phyloP scores from a whole-genome alignment of 176 grass and related monocot genomes.

The Metroxylon sagu region DNA sequence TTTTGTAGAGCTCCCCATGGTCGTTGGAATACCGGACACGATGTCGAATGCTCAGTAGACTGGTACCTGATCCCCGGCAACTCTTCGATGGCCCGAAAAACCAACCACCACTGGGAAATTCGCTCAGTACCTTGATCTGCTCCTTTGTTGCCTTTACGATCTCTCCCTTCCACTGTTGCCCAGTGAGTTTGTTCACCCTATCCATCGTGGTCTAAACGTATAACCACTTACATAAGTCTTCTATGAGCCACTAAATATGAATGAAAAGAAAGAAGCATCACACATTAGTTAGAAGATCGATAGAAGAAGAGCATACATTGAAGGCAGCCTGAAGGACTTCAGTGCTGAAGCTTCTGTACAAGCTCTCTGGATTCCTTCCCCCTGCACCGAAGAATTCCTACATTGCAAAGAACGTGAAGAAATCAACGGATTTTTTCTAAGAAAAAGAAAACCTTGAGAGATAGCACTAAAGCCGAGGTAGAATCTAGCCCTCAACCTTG shows the following conservation, averaged over 20 bases:
- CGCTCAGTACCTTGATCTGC: slow-evolving; percentile 50
- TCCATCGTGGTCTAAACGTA: slow-evolving; percentile 27
- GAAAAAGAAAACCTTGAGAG: neutral
- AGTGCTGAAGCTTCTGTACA: slow-evolving; percentile 60
- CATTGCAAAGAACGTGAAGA: neutral
- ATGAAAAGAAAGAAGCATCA: no score
- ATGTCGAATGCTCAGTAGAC: no score
- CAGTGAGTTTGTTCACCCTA: slow-evolving; percentile 36
- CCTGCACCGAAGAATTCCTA: slow-evolving; percentile 57
- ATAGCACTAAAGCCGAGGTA: neutral
- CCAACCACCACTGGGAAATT: neutral
- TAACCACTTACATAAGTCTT: neutral
- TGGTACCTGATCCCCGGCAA: no score
- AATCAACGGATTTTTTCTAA: neutral
- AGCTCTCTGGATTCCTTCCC: slow-evolving; percentile 32
- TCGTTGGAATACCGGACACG: no score
- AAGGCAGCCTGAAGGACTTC: no score
- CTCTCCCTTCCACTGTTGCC: slow-evolving; percentile 32
- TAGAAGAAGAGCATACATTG: slow-evolving; percentile 23
- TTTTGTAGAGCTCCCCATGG: no score
- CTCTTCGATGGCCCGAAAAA: no score
- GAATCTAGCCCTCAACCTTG: slow-evolving; percentile 18
- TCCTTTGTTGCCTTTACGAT: slow-evolving; percentile 47
- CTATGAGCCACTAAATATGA: neutral
- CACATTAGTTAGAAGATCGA: neutral